These are phyloP conservation scores for Cyberlindnera mrakii DNA, from an alignment of 805 yeast genomes.

Conservation along the genomic window DNA sequence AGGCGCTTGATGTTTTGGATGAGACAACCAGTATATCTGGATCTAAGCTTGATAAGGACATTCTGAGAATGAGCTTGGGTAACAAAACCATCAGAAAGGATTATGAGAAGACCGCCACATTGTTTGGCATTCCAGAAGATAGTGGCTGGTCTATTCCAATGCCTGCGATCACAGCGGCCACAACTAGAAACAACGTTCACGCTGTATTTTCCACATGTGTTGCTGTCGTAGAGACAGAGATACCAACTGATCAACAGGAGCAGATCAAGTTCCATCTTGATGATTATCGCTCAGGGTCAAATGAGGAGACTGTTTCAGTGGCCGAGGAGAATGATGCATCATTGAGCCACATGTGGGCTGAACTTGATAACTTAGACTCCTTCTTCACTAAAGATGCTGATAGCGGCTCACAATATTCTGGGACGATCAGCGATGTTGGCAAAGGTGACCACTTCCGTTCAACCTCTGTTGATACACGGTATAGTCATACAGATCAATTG, in stretches of 20 bases:
- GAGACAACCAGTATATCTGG: conserved; percentile 83
- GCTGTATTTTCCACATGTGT: conserved; percentile 89
- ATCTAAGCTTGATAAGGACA: conserved; percentile 84
- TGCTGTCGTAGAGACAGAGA: conserved; percentile 22
- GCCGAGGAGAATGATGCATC: conserved; percentile 67
- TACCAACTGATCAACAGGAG: conserved; percentile 26
- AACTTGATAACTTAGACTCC: conserved; percentile 81
- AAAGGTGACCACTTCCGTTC: conserved; percentile 30
- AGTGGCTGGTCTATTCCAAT: conserved; percentile 97
- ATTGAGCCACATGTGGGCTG: conserved; percentile 87
- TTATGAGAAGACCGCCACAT: conserved; percentile 77
- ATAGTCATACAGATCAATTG: conserved; percentile 39
- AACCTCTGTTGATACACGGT: conserved; percentile 56
- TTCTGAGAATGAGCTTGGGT: conserved; percentile 86
- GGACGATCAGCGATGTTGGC: conserved; percentile 20
- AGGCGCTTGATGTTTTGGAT: conserved; percentile 85
- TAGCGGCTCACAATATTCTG: conserved; percentile 17
- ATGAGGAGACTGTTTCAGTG: conserved; percentile 40
- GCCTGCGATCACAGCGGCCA: conserved; percentile 87
- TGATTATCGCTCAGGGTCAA: conserved; percentile 38
- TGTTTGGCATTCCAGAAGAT: conserved; percentile 92
- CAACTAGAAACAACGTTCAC: conserved; percentile 88
- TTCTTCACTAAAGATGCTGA: conserved; percentile 68
- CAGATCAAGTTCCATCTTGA: conserved; percentile 51
- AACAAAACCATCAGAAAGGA: conserved; percentile 71